Percentiles rank a stretch among this genome's conserved stretches.
Conservation (phyloP, 163 green algal genomes). For the Picocystis sp. region DNA sequence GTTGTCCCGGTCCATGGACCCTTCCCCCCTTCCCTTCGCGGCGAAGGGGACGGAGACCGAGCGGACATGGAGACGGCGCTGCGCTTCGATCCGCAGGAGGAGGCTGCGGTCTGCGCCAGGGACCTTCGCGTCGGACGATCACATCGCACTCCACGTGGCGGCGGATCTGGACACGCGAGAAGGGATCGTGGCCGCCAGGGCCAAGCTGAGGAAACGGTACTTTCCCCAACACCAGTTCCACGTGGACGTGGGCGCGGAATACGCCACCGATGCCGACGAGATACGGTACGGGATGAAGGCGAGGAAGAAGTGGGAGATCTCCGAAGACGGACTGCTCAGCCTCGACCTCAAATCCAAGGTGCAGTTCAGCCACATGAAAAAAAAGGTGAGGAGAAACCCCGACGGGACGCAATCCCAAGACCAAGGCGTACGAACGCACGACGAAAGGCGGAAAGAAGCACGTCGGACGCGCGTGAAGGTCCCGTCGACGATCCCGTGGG, state of each 20-base stretch:
- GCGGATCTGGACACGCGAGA: conserved; percentile 19
- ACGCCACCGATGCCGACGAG: conserved; percentile 18
- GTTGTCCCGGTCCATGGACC: too few species aligned
- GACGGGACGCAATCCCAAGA: too few species aligned
- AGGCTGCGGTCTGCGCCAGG: conserved; percentile 20
- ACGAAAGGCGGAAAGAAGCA: too few species aligned
- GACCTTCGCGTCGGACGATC: conserved; percentile 25
- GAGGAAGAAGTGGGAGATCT: conserved; percentile 30
- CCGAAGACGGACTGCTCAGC: conserved; percentile 22
- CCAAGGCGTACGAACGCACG: too few species aligned
- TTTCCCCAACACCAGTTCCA: conserved; percentile 17
- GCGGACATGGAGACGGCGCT: conserved; percentile 36
- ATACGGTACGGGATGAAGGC: conserved; percentile 19
- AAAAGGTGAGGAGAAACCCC: not conserved
- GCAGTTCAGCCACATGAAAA: not conserved
- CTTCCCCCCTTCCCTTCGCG: too few species aligned
- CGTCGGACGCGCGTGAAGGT: too few species aligned
- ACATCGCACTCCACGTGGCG: conserved; percentile 23
- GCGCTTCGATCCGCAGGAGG: conserved; percentile 13
- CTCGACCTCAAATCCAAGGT: conserved; percentile 24
- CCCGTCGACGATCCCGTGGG: too few species aligned
- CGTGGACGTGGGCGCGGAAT: conserved; percentile 24
- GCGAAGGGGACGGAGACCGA: too few species aligned
- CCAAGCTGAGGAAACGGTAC: conserved; percentile 27
- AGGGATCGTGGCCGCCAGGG: conserved; percentile 5